These are phyloP conservation scores for Dryadomyces quercus-mongolicae DNA, from an alignment of 2,329 filamentous ascomycete species.

Conservation along the genomic window DNA sequence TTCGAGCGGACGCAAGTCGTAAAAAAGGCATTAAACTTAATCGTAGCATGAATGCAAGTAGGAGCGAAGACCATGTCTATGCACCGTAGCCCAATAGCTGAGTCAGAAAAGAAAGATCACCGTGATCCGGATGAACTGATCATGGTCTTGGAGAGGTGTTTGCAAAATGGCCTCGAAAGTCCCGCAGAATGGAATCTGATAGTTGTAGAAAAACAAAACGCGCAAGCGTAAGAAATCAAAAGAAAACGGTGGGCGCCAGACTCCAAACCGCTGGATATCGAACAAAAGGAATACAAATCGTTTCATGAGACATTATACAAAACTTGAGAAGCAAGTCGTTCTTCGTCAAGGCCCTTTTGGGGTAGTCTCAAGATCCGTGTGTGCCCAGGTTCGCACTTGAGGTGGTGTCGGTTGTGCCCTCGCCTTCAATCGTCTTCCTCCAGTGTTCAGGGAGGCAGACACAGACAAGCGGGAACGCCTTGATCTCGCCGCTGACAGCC, in stretches of 20 bases:
- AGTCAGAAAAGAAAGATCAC: background rate
- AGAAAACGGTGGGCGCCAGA: conserved; percentile 12
- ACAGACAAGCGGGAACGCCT: conserved; percentile 93
- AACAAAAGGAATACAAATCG: conserved; percentile 13
- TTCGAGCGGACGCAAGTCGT: background rate
- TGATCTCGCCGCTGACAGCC: conserved; percentile 68
- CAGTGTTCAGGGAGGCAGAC: conserved; percentile 93
- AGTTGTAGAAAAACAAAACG: background rate
- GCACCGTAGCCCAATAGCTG: background rate
- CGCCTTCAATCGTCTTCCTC: conserved; percentile 91
- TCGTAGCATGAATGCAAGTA: conserved; percentile 1
- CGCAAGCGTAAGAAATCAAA: conserved; percentile 1
- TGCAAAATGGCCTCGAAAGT: background rate
- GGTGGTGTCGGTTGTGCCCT: conserved; percentile 55
- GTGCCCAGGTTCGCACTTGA: conserved; percentile 28
- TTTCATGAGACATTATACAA: conserved; percentile 21
- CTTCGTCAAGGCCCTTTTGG: conserved; percentile 11
- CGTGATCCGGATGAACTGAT: background rate
- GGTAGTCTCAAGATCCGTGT: conserved; percentile 14
- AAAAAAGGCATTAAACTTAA: conserved; percentile 1
- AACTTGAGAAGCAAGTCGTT: conserved; percentile 12
- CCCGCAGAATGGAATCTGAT: background rate
- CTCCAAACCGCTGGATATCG: conserved; percentile 16
- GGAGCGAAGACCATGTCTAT: background rate
- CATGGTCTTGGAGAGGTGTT: background rate